These are phyloP conservation scores for Penicillium chermesinum DNA, from an alignment of 495 filamentous ascomycete genomes.

Conservation along the genomic window DNA sequence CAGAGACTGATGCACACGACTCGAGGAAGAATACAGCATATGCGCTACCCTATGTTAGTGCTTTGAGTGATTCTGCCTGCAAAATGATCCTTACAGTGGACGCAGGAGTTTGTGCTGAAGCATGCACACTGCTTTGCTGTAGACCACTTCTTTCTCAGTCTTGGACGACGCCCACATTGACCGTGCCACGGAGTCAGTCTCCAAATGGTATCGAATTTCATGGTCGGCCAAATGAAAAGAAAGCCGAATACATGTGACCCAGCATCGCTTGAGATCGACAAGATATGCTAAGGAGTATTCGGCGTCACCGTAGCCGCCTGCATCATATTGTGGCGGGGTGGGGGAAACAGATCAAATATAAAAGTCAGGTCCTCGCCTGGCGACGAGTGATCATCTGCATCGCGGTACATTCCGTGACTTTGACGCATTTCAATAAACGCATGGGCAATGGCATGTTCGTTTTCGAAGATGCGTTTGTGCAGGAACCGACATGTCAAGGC, in stretches of 20 bases:
- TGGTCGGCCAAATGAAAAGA: conserved; percentile 27
- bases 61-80: not conserved
- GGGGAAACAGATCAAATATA: conserved; percentile 26
- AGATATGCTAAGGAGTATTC: conserved; percentile 29
- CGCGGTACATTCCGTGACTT: not conserved
- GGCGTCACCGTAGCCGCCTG: conserved; percentile 13
- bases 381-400: conserved; percentile 3
- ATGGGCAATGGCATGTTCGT: conserved; percentile 22
- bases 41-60: conserved; percentile 16
- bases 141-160: conserved; percentile 25
- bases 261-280: conserved; percentile 23
- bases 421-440: conserved; percentile 19
- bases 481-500: conserved; percentile 20
- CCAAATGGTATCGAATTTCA: conserved; percentile 21
- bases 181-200: conserved; percentile 15
- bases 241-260: conserved; percentile 26
- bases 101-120: conserved; percentile 22
- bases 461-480: conserved; percentile 15
- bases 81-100: conserved; percentile 16
- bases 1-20: conserved; percentile 10
- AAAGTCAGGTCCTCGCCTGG: conserved; percentile 27
- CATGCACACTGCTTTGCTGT: conserved; percentile 20
- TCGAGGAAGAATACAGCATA: conserved; percentile 30
- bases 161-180: conserved; percentile 22
- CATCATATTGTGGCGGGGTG: conserved; percentile 27